These are phyloP conservation scores for Aleurites moluccanus DNA, from an alignment of 441 rosid species.

Conservation along the genomic window DNA sequence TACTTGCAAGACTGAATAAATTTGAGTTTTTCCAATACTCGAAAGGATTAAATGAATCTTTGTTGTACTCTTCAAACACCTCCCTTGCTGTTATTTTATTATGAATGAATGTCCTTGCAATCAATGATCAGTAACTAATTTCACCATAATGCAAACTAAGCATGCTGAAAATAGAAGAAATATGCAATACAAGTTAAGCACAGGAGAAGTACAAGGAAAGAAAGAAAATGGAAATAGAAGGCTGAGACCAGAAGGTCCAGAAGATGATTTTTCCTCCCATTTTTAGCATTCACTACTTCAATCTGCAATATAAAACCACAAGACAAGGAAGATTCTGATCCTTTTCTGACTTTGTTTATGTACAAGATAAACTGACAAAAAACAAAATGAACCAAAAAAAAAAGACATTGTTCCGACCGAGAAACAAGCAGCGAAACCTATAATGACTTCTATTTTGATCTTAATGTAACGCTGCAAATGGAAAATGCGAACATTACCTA, in stretches of 20 bases:
- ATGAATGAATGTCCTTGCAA: neutral
- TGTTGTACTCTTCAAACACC: neutral
- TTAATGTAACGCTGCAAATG: constrained; percentile 1
- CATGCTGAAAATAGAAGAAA: neutral
- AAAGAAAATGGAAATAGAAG: neutral
- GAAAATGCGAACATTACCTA: neutral
- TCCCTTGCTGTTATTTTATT: neutral
- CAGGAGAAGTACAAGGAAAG: no score
- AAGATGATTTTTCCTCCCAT: neutral
- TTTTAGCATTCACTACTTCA: neutral
- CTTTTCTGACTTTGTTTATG: neutral
- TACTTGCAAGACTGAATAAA: constrained; percentile 12
- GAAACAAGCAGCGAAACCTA: constrained; percentile 1
- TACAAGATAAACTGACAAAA: constrained; percentile 1
- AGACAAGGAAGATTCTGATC: neutral
- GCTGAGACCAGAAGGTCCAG: neutral
- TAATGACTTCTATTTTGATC: constrained; percentile 1
- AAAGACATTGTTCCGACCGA: neutral
- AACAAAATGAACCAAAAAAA: neutral
- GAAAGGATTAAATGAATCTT: constrained; percentile 18
- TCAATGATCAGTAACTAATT: neutral
- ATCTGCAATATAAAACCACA: neutral
- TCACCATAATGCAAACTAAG: neutral
- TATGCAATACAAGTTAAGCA: neutral
- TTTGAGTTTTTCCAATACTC: constrained; percentile 5